Evolutionary conservation across 345 rosid genomes (phyloP).

Genomic region (Excoecaria agallocha): DNA sequence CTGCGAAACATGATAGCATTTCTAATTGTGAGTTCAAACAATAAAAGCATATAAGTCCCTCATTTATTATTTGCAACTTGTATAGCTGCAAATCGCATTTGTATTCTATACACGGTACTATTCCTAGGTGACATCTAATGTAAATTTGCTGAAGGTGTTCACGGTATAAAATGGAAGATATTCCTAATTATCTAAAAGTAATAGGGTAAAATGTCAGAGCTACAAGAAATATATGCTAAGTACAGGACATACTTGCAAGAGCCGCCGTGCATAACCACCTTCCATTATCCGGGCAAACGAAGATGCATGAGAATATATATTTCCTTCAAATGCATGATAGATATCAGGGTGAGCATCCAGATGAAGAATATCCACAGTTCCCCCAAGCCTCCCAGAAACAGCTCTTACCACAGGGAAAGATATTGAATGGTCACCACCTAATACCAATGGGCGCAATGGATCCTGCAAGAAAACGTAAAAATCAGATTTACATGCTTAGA

Average conservation of each 20-base stretch:
- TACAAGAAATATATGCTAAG: not conserved
- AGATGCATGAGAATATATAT: conserved; percentile 92
- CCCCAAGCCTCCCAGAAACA: conserved; percentile 91
- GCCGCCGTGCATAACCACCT: conserved; percentile 87
- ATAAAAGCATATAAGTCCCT: not conserved
- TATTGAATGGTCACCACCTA: conserved; percentile 98
- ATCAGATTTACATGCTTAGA: not conserved
- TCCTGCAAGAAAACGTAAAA: conserved; percentile 39
- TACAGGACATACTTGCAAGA: conserved; percentile 65
- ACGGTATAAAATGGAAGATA: not conserved
- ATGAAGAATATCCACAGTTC: conserved; percentile 94
- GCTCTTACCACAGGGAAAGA: conserved; percentile 91
- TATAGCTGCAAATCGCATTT: not conserved
- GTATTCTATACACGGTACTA: not conserved
- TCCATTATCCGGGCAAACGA: conserved; percentile 99
- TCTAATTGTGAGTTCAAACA: not conserved
- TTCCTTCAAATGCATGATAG: conserved; percentile 83
- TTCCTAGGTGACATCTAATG: not conserved
- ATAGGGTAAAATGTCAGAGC: not conserved
- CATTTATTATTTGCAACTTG: not conserved
- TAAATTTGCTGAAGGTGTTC: not conserved
- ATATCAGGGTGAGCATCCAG: conserved; percentile 99
- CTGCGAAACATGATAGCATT: not conserved
- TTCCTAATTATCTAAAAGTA: not conserved
- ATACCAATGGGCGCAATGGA: conserved; percentile 79